These are phyloP conservation scores for Colletotrichum falcatum DNA, from an alignment of 2,329 filamentous ascomycete genomes.

Conservation along the genomic window DNA sequence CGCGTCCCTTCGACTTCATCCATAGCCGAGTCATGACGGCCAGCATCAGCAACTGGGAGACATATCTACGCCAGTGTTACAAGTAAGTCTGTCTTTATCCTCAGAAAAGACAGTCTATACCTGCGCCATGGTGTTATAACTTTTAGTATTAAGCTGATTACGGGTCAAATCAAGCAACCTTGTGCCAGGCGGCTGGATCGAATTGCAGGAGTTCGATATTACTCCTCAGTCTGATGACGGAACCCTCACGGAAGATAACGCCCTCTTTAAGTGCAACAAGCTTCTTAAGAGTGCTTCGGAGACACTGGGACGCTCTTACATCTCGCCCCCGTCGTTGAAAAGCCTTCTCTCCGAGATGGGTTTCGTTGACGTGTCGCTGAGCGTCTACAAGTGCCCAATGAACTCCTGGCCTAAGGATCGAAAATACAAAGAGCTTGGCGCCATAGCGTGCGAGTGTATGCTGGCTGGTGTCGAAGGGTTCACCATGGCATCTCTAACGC, in stretches of 20 bases:
- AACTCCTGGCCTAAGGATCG: slow-evolving; percentile 64
- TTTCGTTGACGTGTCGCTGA: slow-evolving; percentile 63
- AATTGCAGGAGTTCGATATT: slow-evolving; percentile 57
- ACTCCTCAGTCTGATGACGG: slow-evolving; percentile 56
- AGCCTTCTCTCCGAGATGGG: slow-evolving; percentile 62
- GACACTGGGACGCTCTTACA: slow-evolving; percentile 48
- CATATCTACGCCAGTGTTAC: neutral
- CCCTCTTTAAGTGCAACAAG: slow-evolving; percentile 48
- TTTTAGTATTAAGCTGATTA: neutral
- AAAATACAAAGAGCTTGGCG: slow-evolving; percentile 63
- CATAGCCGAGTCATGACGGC: slow-evolving; percentile 42
- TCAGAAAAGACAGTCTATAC: neutral
- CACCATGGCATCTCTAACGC: slow-evolving; percentile 47
- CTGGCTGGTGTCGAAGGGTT: slow-evolving; percentile 48
- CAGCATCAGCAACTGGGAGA: neutral
- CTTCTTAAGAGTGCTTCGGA: slow-evolving; percentile 48
- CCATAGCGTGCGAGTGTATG: slow-evolving; percentile 47
- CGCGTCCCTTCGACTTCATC: slow-evolving; percentile 46
- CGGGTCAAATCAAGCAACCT: slow-evolving; percentile 43
- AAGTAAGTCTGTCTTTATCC: neutral
- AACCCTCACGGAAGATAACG: slow-evolving; percentile 45
- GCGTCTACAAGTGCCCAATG: slow-evolving; percentile 61
- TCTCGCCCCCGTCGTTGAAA: slow-evolving; percentile 33
- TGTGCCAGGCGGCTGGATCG: slow-evolving; percentile 57
- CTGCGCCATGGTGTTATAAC: neutral